Base-by-base conservation (phyloP, 2,329 filamentous ascomycete genomes). In the Ophiostoma fasciatum region DNA sequence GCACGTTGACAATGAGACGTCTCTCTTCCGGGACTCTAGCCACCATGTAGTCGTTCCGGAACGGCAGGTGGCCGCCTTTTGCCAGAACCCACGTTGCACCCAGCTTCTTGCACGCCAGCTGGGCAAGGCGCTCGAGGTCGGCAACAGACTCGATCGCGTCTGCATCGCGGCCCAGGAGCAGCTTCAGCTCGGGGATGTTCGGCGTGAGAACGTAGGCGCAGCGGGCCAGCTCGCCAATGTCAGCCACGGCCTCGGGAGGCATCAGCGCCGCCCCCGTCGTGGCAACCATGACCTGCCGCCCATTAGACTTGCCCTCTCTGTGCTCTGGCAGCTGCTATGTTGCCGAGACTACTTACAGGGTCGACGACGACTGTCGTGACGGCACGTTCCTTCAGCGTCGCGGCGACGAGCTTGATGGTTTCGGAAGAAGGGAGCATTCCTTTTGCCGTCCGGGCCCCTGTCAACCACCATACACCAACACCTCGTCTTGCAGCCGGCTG, bases 241-340 rank as follows among this genome's bases (percentile, higher is more conserved):
- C 66, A 10, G 62, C 53, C 22, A 84, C 62, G n/a, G 82, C 79
- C 8, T 70, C 61, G 26, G 66, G 54, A 1, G 77, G 74, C 14
- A 88, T 66, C 1, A 90, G 64, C 42, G 71, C 62, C 8, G 78
- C 70, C 18, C 82, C 82, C n/a, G 75, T 82, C 1, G 82, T 88
- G 20, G 82, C 79, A 9, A 94, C 73, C 85, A 96, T 94, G 39
- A 96, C 87, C 83, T 90, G n/a, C n/a, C n/a, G n/a, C n/a, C n/a
- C n/a, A n/a, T n/a, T n/a, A n/a, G n/a, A n/a, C n/a, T n/a, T n/a
- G n/a, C n/a, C n/a, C n/a, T n/a, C n/a, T n/a, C n/a, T n/a, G n/a
- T n/a, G n/a, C n/a, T n/a, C n/a, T n/a, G n/a, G n/a, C n/a, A n/a
- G n/a, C n/a, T n/a, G n/a, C n/a, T n/a, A n/a, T n/a, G n/a, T n/a